These are phyloP conservation scores for Colletotrichum gloeosporioides DNA, from an alignment of 2,329 filamentous ascomycete genomes.

Conservation along the genomic window DNA sequence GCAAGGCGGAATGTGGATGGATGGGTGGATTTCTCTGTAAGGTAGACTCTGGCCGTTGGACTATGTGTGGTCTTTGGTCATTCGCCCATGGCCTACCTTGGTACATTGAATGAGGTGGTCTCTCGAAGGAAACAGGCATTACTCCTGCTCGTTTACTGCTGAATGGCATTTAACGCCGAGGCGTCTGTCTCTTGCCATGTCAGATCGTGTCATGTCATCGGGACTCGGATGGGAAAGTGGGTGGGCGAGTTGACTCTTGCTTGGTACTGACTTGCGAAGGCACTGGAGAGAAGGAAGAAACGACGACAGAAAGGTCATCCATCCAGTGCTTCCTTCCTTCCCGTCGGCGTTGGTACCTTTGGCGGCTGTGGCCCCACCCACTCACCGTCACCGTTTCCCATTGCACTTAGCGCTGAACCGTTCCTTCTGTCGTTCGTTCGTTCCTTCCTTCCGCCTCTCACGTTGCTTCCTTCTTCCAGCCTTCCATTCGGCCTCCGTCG, in stretches of 20 bases:
- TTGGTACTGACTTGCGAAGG: no score
- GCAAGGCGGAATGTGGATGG: neutral
- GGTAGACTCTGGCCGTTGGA: neutral
- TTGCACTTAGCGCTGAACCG: neutral
- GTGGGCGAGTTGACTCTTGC: neutral
- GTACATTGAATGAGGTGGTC: neutral
- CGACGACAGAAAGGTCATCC: neutral
- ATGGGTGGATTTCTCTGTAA: neutral
- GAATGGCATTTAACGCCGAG: neutral
- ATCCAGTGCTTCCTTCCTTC: neutral
- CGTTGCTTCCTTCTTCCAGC: neutral
- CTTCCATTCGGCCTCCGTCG: neutral
- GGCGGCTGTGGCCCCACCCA: neutral
- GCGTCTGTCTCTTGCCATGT: neutral
- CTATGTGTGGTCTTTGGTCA: neutral
- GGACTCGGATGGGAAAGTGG: neutral
- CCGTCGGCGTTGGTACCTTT: neutral
- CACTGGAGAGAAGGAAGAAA: neutral
- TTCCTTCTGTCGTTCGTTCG: neutral
- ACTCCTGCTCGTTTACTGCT: neutral
- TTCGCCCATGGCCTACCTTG: neutral
- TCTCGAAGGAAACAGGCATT: neutral
- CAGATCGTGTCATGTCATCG: neutral
- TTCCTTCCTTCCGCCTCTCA: neutral
- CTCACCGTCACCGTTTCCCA: neutral